Conservation (phyloP, 139 green algal genomes). For the Micractinium conductrix region DNA sequence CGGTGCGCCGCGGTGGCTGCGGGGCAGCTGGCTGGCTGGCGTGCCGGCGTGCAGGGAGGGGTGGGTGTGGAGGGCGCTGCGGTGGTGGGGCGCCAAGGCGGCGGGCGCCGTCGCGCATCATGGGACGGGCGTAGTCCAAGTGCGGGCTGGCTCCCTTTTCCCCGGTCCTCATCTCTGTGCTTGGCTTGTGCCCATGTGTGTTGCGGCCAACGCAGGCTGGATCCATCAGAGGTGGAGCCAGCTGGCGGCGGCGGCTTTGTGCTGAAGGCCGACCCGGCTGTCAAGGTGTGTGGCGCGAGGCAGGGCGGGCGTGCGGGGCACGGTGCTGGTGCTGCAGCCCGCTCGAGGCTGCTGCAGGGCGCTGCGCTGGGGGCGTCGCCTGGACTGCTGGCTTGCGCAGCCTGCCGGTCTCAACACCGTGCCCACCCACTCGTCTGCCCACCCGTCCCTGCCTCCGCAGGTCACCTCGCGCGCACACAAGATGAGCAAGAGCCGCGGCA, state of each 20-base stretch:
- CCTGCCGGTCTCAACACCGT: background rate
- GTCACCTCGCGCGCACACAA: conserved; percentile 93
- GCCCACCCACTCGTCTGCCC: background rate
- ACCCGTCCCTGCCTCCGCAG: background rate
- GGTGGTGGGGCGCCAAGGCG: too few relatives aligned
- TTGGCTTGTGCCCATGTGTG: too few relatives aligned
- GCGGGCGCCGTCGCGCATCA: too few relatives aligned
- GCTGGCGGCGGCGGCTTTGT: conserved; percentile 67
- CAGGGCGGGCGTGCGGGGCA: too few relatives aligned
- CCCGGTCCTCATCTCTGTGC: too few relatives aligned
- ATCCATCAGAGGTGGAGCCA: conserved; percentile 69
- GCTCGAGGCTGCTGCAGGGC: too few relatives aligned
- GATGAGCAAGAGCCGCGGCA: conserved; percentile 97
- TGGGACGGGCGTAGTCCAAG: too few relatives aligned
- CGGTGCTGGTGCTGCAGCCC: too few relatives aligned
- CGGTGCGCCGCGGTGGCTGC: background rate
- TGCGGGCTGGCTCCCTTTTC: too few relatives aligned
- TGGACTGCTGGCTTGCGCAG: too few relatives aligned
- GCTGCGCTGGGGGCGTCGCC: too few relatives aligned
- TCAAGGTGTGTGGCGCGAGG: too few relatives aligned
- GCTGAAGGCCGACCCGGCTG: conserved; percentile 64
- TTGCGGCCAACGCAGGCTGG: conserved; percentile 59
- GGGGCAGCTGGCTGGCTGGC: background rate
- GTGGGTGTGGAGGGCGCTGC: background rate
- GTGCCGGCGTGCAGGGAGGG: background rate